Evolutionary conservation across 768 basidiomycete species (phyloP), one percentile per base, ranked within the genome.

Genomic region (Gloeostereum incarnatum): DNA sequence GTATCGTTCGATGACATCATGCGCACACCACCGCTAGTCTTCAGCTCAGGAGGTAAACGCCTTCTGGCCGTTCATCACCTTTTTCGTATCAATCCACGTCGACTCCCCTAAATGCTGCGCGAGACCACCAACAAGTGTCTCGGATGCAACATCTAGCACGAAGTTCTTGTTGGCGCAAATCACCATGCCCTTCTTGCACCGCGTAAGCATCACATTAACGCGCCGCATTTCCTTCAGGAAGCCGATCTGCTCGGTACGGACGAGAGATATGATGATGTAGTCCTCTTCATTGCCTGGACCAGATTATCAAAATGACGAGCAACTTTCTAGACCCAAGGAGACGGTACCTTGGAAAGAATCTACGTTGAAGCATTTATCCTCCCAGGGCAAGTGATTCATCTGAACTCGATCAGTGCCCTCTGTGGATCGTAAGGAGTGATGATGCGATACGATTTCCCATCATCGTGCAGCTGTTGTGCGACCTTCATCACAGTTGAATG

Each of bases 161-260:
- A 89, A 90, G 13, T 60, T 60, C 45, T 63, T 62, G 48, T 66
- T 83, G 16, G 79, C 67, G 37, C 80, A 63, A 47, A 91, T 81
- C 41, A 77, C 76, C 85, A 90, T 89, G 21, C 77, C 80, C 35
- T 59, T 66, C 54, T 81, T 81, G 66, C 81, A 87, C 25, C 88
- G 73, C 32, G 78, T 81, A 6, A 90, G 77, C 85, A 91, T 88
- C 41, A 91, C 87, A 77, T 91, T 90, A 37, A 82, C 79, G 13
- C 88, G 69, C 19, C 80, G 69, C 7, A 67, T 46, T 48, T 78
- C 77, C 9, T 57, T 51, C 24, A 91, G 62, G 46, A 91, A 91
- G 4, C 87, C 88, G 32, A 81, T 61, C n/a, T n/a, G n/a, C n/a
- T n/a, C n/a, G 35, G 65, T 60, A 21, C 86, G 68, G 6, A 84